Percentiles rank a stretch among this genome's conserved stretches.
phyloP scores from a whole-genome alignment of 306 rosid genomes.

The Vachellia collinsii region DNA sequence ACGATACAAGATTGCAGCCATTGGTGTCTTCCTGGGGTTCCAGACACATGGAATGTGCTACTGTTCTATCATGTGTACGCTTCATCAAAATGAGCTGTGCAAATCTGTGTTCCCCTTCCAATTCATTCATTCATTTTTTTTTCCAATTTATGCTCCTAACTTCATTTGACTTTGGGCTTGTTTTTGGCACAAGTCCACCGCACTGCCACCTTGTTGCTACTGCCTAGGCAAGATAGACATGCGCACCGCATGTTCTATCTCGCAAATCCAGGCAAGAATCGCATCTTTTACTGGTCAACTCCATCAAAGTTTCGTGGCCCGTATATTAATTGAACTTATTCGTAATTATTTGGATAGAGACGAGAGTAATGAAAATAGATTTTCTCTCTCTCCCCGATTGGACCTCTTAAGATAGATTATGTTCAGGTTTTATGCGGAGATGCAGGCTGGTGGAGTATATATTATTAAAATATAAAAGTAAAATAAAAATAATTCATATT shows the following conservation, averaged over 20 bases:
- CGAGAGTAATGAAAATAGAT: not conserved
- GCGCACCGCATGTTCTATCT: not conserved
- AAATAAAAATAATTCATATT: too few species aligned
- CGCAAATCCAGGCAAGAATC: not conserved
- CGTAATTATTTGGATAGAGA: not conserved
- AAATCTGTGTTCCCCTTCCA: constrained; percentile 18
- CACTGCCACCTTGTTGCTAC: not conserved
- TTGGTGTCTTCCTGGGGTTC: constrained; percentile 99
- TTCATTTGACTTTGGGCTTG: not conserved
- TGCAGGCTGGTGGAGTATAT: too few species aligned
- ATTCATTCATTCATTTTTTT: not conserved
- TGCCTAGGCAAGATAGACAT: not conserved
- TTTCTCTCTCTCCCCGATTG: not conserved
- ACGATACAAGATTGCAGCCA: constrained; percentile 88
- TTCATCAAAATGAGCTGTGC: constrained; percentile 29
- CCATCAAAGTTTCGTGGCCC: not conserved
- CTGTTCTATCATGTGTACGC: constrained; percentile 64
- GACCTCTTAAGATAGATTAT: not conserved
- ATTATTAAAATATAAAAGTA: too few species aligned
- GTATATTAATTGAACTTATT: not conserved
- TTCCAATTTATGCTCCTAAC: not conserved
- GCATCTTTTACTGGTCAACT: constrained; percentile 6
- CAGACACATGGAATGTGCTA: constrained; percentile 85
- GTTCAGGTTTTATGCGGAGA: not conserved
- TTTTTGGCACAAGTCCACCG: not conserved